Base-by-base conservation (phyloP, 2,329 filamentous ascomycete genomes). In the Penicillium sp. region DNA sequence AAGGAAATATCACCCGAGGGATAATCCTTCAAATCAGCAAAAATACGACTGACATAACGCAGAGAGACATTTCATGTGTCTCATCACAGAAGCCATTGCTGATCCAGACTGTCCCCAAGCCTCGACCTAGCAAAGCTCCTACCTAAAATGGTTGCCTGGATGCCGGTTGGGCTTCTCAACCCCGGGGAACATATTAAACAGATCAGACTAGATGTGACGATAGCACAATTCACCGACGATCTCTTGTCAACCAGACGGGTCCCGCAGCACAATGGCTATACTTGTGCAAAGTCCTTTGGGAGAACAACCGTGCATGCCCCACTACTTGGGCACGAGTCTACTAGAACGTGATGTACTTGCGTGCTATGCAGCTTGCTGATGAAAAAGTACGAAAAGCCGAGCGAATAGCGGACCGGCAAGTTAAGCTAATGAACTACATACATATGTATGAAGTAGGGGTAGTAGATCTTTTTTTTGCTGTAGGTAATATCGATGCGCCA, bases 281-380 rank as follows among this genome's bases (percentile, higher is more conserved):
- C 8, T 35, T 15, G 49, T 8, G 5, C 15, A 35, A 54, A 45
- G 23, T 50, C 12, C 45, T 40, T 58, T 49, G 56, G 56, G 51
- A 55, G 46, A 58, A 58, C n/a, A 38, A 27, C n/a, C 38, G 56
- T 58, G 56, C 51, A 58, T 49, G 56, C 56, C 51, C 56, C 56
- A 58, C 56, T 50, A 7, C 45, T 58, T 58, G 56, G 56, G 51
- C 56, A 58, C 46, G 51, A 58, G 56, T 54, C 25, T 52, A 17
- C n/a, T 37, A 17, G 17, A 12, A 38, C 27, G 56, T 50, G 56
- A 58, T 58, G 8, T 54, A n/a, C 50, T 43, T 31, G 21, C 35
- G 27, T 54, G 56, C 38, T 25, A 25, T 57, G 51, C 51, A 58
- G 56, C 38, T 54, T 45, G 21, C 21, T 53, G 38, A 45, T 23